Evolutionary conservation across 1,284 basidiomycete species (phyloP).

Genomic region (Cutaneotrichosporon spelunceum): DNA sequence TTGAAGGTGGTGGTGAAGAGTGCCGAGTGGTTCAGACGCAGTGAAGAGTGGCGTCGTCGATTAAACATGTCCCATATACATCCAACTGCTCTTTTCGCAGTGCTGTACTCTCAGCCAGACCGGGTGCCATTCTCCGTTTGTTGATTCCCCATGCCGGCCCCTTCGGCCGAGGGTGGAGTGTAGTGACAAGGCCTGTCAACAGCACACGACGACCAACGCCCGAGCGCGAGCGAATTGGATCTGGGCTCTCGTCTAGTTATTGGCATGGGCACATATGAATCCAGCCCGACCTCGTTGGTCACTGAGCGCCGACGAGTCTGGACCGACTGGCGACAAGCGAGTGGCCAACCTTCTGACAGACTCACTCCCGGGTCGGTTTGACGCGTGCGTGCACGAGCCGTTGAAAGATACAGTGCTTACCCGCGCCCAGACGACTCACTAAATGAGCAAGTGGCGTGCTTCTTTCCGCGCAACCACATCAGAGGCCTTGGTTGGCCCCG

Average conservation of each 20-base stretch:
- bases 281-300: background rate
- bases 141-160: no score
- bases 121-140: no score
- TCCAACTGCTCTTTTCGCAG: no score
- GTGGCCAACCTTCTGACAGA: background rate
- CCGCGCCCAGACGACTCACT: no score
- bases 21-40: no score
- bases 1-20: no score
- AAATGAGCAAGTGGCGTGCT: background rate
- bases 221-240: background rate
- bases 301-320: slow-evolving; percentile 5
- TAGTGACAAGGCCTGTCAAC: background rate
- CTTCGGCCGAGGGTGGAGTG: background rate
- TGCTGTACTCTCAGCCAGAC: no score
- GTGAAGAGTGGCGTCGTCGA: no score
- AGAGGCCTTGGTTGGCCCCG: background rate
- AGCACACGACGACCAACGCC: background rate
- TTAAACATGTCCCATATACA: no score
- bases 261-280: background rate
- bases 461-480: background rate
- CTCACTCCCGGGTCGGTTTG: background rate
- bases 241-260: background rate
- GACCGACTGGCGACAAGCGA: background rate
- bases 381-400: no score
- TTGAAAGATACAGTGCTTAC: no score